Evolutionary conservation across 768 basidiomycete genomes (phyloP), one percentile per base, ranked within the genome.

Genomic region (Mycena metata): DNA sequence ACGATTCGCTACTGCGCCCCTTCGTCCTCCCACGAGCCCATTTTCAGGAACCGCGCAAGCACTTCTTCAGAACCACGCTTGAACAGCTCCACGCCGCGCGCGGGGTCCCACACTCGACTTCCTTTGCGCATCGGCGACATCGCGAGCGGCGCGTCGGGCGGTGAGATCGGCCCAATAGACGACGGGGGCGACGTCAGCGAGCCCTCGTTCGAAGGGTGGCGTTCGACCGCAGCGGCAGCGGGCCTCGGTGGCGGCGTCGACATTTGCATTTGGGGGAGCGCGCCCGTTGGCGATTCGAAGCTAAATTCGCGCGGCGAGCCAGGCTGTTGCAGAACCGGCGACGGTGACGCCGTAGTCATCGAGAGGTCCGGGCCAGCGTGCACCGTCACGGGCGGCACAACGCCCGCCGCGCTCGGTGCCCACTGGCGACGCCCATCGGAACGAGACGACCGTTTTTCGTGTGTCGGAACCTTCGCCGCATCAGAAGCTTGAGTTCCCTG

Each of bases 11-110:
- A 69, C 42, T 64, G 62, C 51, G 26, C 56, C 33, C 23, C 52
- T 54, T 89, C 88, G 30, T 89, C 86, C 66, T 91, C 91, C 85
- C 88, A 91, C 54, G 90, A 87, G 23, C 91, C 89, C 86, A 91
- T 90, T 75, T 88, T 91, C 81, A 96, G 81, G 79, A 96, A 96
- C 54, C 92, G 84, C 12, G 92, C 88, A 33, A 96, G 83, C 26
- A 96, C 94, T 73, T 96, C 92, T 77, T 96, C 95, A 2, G 94
- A 95, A 16, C 91, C 91, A 58, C 88, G 88, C 78, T 95, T 96
- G 81, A 96, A 95, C 45, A 92, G 73, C 66, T 96, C 95, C 3
- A 96, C 90, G 49, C 91, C 91, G 23, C 95, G 89, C 12, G 90
- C 89, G 19, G 95, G 95, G 76, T 96, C 95, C 90, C 92, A 97